Evolutionary conservation across 2,329 filamentous ascomycete species (phyloP), one percentile per base, ranked within the genome.

Genomic region (Clathrospora elynae): DNA sequence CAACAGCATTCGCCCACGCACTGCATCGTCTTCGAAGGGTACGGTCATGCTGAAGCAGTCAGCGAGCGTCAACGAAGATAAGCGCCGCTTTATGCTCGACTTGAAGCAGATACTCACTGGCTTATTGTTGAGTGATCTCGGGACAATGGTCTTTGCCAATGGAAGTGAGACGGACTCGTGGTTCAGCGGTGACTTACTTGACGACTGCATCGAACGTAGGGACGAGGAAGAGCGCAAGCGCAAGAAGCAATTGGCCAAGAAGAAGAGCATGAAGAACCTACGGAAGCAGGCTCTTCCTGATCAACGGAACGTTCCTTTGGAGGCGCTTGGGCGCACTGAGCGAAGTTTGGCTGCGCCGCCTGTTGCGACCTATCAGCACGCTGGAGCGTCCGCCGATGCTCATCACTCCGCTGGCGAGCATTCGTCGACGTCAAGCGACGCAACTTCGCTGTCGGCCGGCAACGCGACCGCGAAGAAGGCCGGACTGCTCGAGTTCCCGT

Each of bases 91-190:
- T 68, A 74, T 96, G 39, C 77, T 82, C 6, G 86, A 90, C 19
- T 75, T 96, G 19, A 85, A 85, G 57, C 87, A 91, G 63, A 87
- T 85, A 0, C 73, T 97, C 25, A 92, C 86, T 2, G 91, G 90
- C 52, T 76, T 99, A 12, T 73, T 97, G 2, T 74, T 97, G 17
- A 97, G 92, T 35, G 93, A 99, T 66, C 77, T 97, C 3, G 90
- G 91, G 5, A 90, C 86, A 26, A 81, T 89, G 19, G 86, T 96
- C 1, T 93, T 95, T 68, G 83, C 85, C n/a, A 82, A 82, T 35
- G 93, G 93, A 3, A 95, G 90, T 28, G 93, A 99, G 73, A 97
- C 92, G 1, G 93, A 97, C 67, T 78, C 78, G 3, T 96, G 92
- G 87, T 93, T 96, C 55, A 72, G 73, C 33, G 78, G 81, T 37